phyloP scores from a whole-genome alignment of 148 eudicot genomes.

The Persicaria maculosa region DNA sequence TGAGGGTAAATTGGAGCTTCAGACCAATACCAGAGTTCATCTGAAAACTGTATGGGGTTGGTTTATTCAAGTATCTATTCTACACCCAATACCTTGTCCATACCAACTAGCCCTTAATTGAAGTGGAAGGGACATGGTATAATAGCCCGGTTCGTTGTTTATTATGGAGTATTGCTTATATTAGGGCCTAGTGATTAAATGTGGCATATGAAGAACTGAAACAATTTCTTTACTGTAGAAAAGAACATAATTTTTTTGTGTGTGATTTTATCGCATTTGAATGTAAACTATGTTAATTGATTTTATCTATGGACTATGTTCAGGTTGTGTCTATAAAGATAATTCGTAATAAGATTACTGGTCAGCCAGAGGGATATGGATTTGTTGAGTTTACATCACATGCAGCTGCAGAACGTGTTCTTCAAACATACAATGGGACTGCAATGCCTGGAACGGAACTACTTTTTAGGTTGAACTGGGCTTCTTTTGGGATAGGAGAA shows the following conservation, averaged over 20 bases:
- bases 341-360: slow-evolving; percentile 82
- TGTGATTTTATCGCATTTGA: not conserved
- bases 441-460: slow-evolving; percentile 89
- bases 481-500: slow-evolving; percentile 94
- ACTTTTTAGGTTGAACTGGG: slow-evolving; percentile 91
- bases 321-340: slow-evolving; percentile 86
- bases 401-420: slow-evolving; percentile 72
- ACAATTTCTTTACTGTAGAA: no score
- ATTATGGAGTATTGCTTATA: no score
- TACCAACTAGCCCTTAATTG: no score
- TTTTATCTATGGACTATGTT: slow-evolving; percentile 2
- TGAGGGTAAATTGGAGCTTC: no score
- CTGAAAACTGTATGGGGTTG: no score
- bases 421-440: slow-evolving; percentile 80
- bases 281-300: not conserved
- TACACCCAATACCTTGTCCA: no score
- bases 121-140: no score
- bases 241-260: not conserved
- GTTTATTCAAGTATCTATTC: no score
- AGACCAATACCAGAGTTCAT: no score
- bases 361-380: slow-evolving; percentile 96
- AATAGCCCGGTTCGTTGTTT: no score
- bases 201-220: no score
- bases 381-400: slow-evolving; percentile 89
- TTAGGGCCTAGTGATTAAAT: no score